These are phyloP conservation scores for Hypoxylon sp. DNA, from an alignment of 2,329 filamentous ascomycete genomes.

Conservation along the genomic window DNA sequence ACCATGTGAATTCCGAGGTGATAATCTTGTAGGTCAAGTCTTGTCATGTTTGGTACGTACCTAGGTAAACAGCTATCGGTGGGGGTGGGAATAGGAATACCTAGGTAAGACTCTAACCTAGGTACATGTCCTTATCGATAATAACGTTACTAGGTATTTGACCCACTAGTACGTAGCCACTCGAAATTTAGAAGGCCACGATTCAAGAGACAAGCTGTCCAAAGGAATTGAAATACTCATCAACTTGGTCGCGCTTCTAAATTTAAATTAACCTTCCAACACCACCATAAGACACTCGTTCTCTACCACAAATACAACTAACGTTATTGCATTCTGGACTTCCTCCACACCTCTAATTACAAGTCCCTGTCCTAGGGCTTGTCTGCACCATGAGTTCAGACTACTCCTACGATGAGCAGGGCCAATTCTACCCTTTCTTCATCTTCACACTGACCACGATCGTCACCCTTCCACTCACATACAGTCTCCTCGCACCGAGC, in stretches of 20 bases:
- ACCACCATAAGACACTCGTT: constrained; percentile 30
- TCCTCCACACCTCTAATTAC: constrained; percentile 12
- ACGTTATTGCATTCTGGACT: constrained; percentile 18
- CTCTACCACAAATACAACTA: constrained; percentile 8
- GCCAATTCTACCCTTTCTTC: constrained; percentile 99
- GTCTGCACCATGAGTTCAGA: constrained; percentile 82
- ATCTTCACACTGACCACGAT: constrained; percentile 90
- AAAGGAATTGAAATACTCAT: constrained; percentile 31
- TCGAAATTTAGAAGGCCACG: constrained; percentile 47
- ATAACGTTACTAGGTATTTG: neutral
- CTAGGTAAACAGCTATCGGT: too few species aligned
- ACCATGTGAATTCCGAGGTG: neutral
- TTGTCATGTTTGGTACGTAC: neutral
- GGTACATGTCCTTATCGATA: constrained; percentile 44
- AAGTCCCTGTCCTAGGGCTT: constrained; percentile 50
- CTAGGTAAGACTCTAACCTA: constrained; percentile 10
- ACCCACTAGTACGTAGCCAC: constrained; percentile 39
- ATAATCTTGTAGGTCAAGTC: neutral
- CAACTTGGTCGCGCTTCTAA: constrained; percentile 31
- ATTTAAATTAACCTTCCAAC: constrained; percentile 37
- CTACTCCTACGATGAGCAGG: constrained; percentile 98
- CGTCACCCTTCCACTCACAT: constrained; percentile 90
- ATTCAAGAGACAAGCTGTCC: constrained; percentile 43
- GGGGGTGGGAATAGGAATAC: too few species aligned
- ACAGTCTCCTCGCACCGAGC: constrained; percentile 83